Evolutionary conservation across 352 stramenopile species (phyloP).

Genomic region (Pythium folliculosum): DNA sequence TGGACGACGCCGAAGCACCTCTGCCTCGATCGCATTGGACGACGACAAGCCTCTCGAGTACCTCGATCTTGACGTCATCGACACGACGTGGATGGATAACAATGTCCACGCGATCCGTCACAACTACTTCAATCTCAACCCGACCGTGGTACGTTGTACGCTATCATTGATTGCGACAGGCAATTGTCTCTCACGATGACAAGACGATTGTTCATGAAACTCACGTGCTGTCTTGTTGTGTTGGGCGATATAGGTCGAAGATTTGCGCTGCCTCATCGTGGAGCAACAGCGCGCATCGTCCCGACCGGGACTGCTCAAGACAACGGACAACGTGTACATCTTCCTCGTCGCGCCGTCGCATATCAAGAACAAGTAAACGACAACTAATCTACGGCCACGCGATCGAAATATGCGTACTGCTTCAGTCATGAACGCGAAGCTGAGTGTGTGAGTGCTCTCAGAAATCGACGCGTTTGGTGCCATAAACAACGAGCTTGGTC

Average conservation of each 20-base stretch:
- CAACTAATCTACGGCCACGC: not conserved
- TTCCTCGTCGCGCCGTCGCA: constrained; percentile 61
- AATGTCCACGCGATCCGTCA: constrained; percentile 71
- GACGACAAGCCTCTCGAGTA: constrained; percentile 26
- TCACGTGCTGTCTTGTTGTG: not conserved
- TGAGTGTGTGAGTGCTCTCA: too few species aligned
- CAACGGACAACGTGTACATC: constrained; percentile 68
- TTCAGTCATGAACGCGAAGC: too few species aligned
- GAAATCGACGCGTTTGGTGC: too few species aligned
- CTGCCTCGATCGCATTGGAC: not conserved
- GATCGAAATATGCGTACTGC: too few species aligned
- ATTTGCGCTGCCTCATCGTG: constrained; percentile 67
- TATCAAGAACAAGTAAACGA: constrained; percentile 21
- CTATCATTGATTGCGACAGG: too few species aligned
- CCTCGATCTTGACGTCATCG: constrained; percentile 74
- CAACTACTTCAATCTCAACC: constrained; percentile 77
- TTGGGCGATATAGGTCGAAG: constrained; percentile 43
- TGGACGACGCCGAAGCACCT: not conserved
- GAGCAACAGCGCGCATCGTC: constrained; percentile 50
- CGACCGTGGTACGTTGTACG: constrained; percentile 42
- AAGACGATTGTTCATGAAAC: not conserved
- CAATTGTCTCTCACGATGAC: not conserved
- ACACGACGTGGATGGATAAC: constrained; percentile 79
- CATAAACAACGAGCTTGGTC: too few species aligned
- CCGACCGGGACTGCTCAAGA: constrained; percentile 59